Percentiles rank a stretch among this genome's conserved stretches.
Evolutionary conservation across 345 rosid genomes (phyloP).

Genomic region (Populus nigra): DNA sequence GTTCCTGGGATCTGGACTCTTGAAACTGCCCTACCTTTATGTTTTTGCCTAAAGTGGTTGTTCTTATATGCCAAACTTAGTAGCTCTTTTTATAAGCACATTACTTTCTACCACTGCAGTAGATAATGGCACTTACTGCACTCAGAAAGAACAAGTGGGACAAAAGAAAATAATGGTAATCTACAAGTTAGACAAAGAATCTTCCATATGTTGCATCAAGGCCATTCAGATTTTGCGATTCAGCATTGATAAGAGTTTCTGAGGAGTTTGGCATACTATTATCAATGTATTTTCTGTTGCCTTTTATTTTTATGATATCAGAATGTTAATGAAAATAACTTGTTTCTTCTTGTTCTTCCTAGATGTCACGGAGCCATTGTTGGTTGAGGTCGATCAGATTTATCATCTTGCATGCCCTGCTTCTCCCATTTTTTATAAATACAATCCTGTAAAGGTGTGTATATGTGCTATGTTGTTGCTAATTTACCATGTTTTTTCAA

Average conservation of each 20-base stretch:
- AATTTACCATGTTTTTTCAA: background rate
- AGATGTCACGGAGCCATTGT: conserved; percentile 85
- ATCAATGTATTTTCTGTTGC: background rate
- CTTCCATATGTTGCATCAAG: background rate
- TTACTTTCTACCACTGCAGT: background rate
- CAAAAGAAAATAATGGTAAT: background rate
- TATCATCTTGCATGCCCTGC: conserved; percentile 99
- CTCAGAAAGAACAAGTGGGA: background rate
- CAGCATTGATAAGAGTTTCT: background rate
- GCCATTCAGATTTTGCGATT: background rate
- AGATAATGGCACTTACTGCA: background rate
- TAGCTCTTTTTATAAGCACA: background rate
- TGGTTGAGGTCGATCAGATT: conserved; percentile 90
- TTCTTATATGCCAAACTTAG: background rate
- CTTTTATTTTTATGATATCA: background rate
- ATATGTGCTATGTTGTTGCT: background rate
- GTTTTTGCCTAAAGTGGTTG: background rate
- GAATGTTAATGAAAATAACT: conserved; percentile 3
- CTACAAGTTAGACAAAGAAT: background rate
- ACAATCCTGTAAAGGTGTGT: conserved; percentile 95
- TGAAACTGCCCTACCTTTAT: background rate
- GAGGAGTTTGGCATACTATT: background rate
- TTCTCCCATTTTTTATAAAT: conserved; percentile 91
- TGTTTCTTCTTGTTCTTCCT: conserved; percentile 5
- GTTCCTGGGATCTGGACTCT: background rate